These are phyloP conservation scores for Penicillium sp. DNA, from an alignment of 2,329 filamentous ascomycete species.

Conservation along the genomic window DNA sequence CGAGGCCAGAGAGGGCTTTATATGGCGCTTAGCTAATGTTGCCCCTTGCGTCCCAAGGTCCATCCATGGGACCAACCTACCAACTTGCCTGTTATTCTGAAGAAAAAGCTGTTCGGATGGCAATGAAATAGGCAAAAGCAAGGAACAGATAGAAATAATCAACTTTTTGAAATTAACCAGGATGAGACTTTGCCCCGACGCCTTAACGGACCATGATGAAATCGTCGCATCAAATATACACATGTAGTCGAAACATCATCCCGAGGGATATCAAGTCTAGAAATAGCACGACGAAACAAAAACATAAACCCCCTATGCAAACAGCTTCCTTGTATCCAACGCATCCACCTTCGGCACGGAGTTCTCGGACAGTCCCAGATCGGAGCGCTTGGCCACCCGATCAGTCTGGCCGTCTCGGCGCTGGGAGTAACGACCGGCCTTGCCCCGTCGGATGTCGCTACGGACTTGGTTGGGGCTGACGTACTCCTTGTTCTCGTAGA, in stretches of 20 bases:
- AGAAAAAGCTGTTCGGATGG: background rate
- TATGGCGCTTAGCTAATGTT: conserved; percentile 14
- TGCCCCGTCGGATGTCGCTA: conserved; percentile 71
- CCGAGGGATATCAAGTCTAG: conserved; percentile 35
- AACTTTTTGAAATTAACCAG: conserved; percentile 25
- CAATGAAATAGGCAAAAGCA: conserved; percentile 4
- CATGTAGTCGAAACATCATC: conserved; percentile 27
- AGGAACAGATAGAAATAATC: conserved; percentile 2
- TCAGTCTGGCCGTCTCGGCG: conserved; percentile 73
- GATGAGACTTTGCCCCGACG: conserved; percentile 31
- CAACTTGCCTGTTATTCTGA: background rate
- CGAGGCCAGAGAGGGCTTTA: background rate
- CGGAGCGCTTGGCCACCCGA: conserved; percentile 68
- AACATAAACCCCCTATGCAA: conserved; percentile 48
- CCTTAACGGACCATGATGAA: conserved; percentile 33
- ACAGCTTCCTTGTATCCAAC: conserved; percentile 73
- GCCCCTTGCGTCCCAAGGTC: conserved; percentile 1
- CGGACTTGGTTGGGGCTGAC: conserved; percentile 94
- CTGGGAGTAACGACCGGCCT: conserved; percentile 73
- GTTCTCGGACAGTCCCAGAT: conserved; percentile 68
- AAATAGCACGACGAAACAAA: conserved; percentile 20
- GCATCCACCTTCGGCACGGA: conserved; percentile 62
- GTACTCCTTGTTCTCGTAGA: conserved; percentile 98
- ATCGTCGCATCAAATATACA: conserved; percentile 37
- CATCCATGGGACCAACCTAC: background rate